These are phyloP conservation scores for Plasmodium falciparum DNA, from an alignment of 169 alveolate species.

Conservation along the genomic window DNA sequence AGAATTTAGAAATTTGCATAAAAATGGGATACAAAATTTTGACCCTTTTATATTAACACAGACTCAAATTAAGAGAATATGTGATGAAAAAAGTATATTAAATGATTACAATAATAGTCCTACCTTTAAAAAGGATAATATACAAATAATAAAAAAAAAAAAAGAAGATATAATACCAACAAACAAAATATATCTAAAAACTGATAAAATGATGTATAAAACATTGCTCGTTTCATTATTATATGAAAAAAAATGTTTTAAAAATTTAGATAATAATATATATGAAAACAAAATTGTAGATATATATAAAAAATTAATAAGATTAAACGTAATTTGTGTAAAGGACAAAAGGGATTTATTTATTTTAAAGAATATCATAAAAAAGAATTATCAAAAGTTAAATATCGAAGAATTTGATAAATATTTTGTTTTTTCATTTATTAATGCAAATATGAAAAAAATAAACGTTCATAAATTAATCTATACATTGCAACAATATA, in stretches of 20 bases:
- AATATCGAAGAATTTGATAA: constrained; percentile 22
- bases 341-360: constrained; percentile 23
- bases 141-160: neutral
- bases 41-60: neutral
- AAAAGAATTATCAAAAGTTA: constrained; percentile 29
- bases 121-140: neutral
- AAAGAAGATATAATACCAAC: neutral
- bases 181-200: neutral
- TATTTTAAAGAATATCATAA: constrained; percentile 43
- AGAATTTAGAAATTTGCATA: constrained; percentile 16
- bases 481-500: constrained; percentile 44
- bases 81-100: neutral
- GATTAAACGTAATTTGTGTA: constrained; percentile 41
- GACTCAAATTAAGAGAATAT: neutral
- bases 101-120: neutral
- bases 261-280: constrained; percentile 3
- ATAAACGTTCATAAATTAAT: constrained; percentile 74
- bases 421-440: constrained; percentile 70
- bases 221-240: constrained; percentile 38
- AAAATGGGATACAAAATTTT: neutral
- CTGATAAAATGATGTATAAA: constrained; percentile 27
- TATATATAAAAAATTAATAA: constrained; percentile 63
- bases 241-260: constrained; percentile 61
- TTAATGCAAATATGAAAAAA: constrained; percentile 53
- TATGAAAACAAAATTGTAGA: constrained; percentile 13